These are phyloP conservation scores for Auricularia sp. DNA, from an alignment of 768 basidiomycete genomes.

Conservation along the genomic window DNA sequence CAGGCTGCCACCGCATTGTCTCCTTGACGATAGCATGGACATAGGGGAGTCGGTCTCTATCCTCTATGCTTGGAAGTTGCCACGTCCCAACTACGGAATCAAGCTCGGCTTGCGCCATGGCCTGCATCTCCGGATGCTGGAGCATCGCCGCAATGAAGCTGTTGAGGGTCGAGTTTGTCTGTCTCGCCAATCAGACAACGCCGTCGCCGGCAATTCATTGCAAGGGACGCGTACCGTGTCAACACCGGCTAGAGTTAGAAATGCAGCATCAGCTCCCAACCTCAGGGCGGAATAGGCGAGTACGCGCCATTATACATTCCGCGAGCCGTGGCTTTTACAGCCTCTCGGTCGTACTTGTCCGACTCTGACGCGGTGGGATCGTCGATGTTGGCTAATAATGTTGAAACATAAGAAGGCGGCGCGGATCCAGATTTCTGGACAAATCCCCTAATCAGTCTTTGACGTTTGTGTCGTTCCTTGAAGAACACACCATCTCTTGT, in stretches of 20 bases:
- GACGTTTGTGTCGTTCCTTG: background rate
- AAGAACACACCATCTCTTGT: background rate
- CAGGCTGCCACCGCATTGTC: slow-evolving; percentile 17
- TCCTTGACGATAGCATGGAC: slow-evolving; percentile 17
- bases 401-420: background rate
- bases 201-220: background rate
- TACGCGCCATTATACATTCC: background rate
- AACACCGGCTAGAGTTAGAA: background rate
- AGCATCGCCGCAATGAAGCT: background rate
- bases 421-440: background rate
- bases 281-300: no score
- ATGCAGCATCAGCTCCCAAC: no score
- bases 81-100: background rate
- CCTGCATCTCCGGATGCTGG: background rate
- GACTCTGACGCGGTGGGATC: background rate
- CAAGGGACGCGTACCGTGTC: background rate
- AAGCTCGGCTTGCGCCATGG: background rate
- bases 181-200: background rate
- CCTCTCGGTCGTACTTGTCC: background rate
- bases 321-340: background rate
- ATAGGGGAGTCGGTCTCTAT: slow-evolving; percentile 18
- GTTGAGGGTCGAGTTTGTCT: background rate
- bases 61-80: slow-evolving; percentile 3
- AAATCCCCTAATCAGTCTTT: background rate
- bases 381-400: background rate